Evolutionary conservation across 768 basidiomycete genomes (phyloP).

Genomic region (Amanita exitialis): DNA sequence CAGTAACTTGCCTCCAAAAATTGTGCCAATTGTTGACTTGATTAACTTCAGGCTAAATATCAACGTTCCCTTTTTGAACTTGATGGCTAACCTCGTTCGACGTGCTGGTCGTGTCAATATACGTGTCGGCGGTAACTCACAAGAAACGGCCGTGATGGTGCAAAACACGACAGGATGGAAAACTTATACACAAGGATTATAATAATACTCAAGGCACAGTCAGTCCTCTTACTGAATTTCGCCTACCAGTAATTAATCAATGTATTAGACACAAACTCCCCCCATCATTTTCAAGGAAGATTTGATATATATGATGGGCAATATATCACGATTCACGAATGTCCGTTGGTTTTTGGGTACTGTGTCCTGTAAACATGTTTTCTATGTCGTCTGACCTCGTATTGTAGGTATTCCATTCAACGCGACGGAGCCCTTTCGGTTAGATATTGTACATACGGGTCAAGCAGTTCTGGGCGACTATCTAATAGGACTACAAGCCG

Average conservation of each 20-base stretch:
- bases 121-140: constrained; percentile 77
- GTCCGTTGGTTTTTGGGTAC: constrained; percentile 45
- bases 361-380: not conserved
- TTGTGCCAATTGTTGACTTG: constrained; percentile 10
- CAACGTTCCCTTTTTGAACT: constrained; percentile 65
- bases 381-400: not conserved
- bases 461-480: constrained; percentile 54
- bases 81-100: constrained; percentile 61
- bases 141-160: constrained; percentile 53
- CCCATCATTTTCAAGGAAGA: constrained; percentile 55
- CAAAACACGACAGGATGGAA: constrained; percentile 35
- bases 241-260: not conserved
- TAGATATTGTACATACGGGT: constrained; percentile 46
- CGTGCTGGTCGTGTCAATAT: constrained; percentile 53
- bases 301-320: constrained; percentile 54
- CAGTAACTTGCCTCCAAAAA: constrained; percentile 11
- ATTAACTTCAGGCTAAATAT: constrained; percentile 24
- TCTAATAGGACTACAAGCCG: constrained; percentile 60
- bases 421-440: constrained; percentile 40
- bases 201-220: constrained; percentile 3
- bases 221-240: constrained; percentile 15
- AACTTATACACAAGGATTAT: constrained; percentile 36
- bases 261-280: constrained; percentile 48
- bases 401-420: constrained; percentile 52
- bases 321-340: constrained; percentile 47